A percentile compares a stretch with the other conserved stretches of the same genome.
Evolutionary conservation across 164 flowering plant species (phyloP).

Genomic region (Vitis rotundifolia): DNA sequence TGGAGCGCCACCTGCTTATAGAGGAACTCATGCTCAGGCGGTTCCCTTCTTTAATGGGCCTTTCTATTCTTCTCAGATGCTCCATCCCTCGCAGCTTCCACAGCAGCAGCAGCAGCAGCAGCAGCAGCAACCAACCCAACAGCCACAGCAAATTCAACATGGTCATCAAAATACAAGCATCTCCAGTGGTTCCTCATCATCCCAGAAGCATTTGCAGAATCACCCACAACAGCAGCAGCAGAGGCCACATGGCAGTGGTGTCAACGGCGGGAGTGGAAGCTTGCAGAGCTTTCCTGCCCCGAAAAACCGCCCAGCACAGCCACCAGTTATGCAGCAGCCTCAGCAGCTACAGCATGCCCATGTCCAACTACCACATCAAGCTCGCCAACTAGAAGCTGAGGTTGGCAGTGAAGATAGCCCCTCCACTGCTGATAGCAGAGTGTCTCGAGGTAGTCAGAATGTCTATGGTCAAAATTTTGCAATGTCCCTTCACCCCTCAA

Average conservation of each 20-base stretch:
- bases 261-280: constrained; percentile 41
- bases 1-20: constrained; percentile 68
- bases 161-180: constrained; percentile 61
- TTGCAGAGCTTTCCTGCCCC: constrained; percentile 48
- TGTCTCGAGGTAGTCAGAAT: constrained; percentile 49
- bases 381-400: constrained; percentile 56
- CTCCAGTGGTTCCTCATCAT: constrained; percentile 76
- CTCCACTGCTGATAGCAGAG: constrained; percentile 68
- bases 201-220: constrained; percentile 77
- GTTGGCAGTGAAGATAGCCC: constrained; percentile 69
- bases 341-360: constrained; percentile 39
- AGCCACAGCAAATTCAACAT: constrained; percentile 48
- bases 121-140: constrained; percentile 31
- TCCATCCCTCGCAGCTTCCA: constrained; percentile 84
- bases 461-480: constrained; percentile 64
- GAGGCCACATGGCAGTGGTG: constrained; percentile 43
- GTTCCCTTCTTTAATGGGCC: constrained; percentile 80
- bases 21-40: constrained; percentile 70
- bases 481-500: constrained; percentile 58
- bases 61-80: constrained; percentile 86
- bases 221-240: constrained; percentile 35
- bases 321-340: constrained; percentile 35
- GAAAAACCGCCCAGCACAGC: constrained; percentile 46
- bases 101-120: constrained; percentile 61
- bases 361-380: constrained; percentile 32